Base-by-base conservation (phyloP, 2,329 filamentous ascomycete genomes). In the Gliomastix tumulicola region DNA sequence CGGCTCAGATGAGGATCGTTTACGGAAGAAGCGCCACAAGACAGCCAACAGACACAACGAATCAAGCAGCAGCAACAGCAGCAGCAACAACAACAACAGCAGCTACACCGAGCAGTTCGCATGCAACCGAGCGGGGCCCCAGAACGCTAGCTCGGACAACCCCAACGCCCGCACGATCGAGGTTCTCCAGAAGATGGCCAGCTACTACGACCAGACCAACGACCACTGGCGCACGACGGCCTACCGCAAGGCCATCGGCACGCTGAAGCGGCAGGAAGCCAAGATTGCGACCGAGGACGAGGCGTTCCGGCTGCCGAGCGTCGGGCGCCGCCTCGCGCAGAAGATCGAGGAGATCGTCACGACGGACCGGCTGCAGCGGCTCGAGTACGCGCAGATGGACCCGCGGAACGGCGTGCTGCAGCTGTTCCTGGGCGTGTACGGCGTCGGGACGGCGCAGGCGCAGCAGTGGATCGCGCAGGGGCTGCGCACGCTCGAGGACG, bases 331-430 rank as follows among this genome's bases (percentile, higher is more conserved):
- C 2, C 64, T 96, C 2, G 88, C 88, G 0, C 68, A 74, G 19
- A 95, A 95, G 56, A 92, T 97, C 44, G 86, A 92, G 49, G 90
- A 96, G 53, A 94, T 96, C 30, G 85, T 79, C 3, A 68, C 70
- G 27, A 95, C 87, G 0, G 74, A 87, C 49, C 68, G 70, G 19
- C 71, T 96, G 1, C 74, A 74, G 30, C 74, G 82, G 25, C 69
- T 96, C 1, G 83, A 94, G 22, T 77, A 81, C 47, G 76, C 84
- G 1, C 72, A 74, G 37, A 59, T 69, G 4, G 83, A 94, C 32
- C 76, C 82, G 0, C 66, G 70, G n/a, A 78, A 88, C 44, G 60
- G 69, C 13, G 60, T 76, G 0, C 61, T 94, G 2, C 75, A 81
- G 39, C 56, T 76, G 0, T 96, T 96, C 50, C 67, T 87, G 18